Percentiles rank a stretch among this genome's conserved stretches.
Evolutionary conservation across 2,329 filamentous ascomycete species (phyloP).

Genomic region (Sporothrix curviconia): DNA sequence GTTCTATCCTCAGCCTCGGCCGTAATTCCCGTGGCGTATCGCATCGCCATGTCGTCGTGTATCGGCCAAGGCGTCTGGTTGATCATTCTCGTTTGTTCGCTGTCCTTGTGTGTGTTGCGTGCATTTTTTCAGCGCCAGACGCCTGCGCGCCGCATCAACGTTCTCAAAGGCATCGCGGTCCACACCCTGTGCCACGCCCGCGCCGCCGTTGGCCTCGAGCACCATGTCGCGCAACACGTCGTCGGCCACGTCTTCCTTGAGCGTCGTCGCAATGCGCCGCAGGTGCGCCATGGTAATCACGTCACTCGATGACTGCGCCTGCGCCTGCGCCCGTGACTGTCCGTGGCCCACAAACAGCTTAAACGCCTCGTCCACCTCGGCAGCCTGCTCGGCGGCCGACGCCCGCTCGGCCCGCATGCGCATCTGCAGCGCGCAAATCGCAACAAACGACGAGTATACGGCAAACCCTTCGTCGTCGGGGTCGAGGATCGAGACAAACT

Average conservation of each 20-base stretch:
- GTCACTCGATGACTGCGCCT: constrained; percentile 18
- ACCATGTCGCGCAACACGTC: constrained; percentile 89
- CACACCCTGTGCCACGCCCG: constrained; percentile 64
- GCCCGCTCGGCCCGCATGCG: constrained; percentile 46
- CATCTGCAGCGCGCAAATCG: constrained; percentile 81
- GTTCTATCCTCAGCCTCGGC: no score
- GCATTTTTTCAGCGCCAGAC: constrained; percentile 59
- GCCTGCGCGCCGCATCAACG: constrained; percentile 77
- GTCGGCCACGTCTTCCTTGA: constrained; percentile 72
- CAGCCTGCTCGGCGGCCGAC: constrained; percentile 44
- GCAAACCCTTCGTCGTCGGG: constrained; percentile 74
- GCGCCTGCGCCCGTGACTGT: background rate
- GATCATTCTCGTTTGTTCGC: background rate
- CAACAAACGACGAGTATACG: constrained; percentile 73
- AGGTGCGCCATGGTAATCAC: constrained; percentile 78
- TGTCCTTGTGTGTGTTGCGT: background rate
- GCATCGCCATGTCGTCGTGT: background rate
- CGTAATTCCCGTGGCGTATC: no score
- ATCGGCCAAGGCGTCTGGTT: background rate
- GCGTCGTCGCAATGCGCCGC: constrained; percentile 66
- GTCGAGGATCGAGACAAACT: constrained; percentile 76
- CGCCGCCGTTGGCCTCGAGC: constrained; percentile 81
- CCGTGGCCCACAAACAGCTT: constrained; percentile 62
- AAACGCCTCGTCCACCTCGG: constrained; percentile 77
- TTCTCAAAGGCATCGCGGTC: constrained; percentile 73